Conservation (phyloP, 345 rosid species). For the Boechera divaricarpa region DNA sequence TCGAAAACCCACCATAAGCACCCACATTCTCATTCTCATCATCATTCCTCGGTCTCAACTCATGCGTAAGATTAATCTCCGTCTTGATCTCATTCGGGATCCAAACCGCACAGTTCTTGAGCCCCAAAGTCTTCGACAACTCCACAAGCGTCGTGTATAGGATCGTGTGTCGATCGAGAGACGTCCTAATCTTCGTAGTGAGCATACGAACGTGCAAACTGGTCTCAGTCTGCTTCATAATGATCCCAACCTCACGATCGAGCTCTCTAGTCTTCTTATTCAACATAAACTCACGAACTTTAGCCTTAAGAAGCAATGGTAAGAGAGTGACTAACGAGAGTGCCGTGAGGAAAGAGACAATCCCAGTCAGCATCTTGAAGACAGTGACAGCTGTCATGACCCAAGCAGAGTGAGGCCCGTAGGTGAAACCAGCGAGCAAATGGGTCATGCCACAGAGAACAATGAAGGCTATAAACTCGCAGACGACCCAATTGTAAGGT, state of each 20-base stretch:
- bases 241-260: conserved; percentile 82
- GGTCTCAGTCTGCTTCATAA: conserved; percentile 83
- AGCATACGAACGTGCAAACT: conserved; percentile 92
- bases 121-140: conserved; percentile 75
- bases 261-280: conserved; percentile 85
- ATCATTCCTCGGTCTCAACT: conserved; percentile 53
- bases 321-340: conserved; percentile 79
- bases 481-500: conserved; percentile 89
- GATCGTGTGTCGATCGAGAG: conserved; percentile 81
- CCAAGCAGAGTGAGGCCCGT: conserved; percentile 74
- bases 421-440: conserved; percentile 87
- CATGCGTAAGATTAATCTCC: conserved; percentile 75
- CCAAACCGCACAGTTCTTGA: conserved; percentile 94
- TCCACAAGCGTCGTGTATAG: conserved; percentile 86
- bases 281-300: conserved; percentile 89
- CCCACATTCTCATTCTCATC: conserved; percentile 24
- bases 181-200: conserved; percentile 84
- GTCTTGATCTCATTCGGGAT: conserved; percentile 78
- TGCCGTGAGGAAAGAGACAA: conserved; percentile 88
- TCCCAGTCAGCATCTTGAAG: conserved; percentile 85
- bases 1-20: conserved; percentile 38
- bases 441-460: conserved; percentile 97
- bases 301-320: conserved; percentile 89
- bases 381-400: conserved; percentile 82
- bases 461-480: conserved; percentile 91